phyloP scores from a whole-genome alignment of 1,139 yeast species.

The Sugiyamaella novakii region DNA sequence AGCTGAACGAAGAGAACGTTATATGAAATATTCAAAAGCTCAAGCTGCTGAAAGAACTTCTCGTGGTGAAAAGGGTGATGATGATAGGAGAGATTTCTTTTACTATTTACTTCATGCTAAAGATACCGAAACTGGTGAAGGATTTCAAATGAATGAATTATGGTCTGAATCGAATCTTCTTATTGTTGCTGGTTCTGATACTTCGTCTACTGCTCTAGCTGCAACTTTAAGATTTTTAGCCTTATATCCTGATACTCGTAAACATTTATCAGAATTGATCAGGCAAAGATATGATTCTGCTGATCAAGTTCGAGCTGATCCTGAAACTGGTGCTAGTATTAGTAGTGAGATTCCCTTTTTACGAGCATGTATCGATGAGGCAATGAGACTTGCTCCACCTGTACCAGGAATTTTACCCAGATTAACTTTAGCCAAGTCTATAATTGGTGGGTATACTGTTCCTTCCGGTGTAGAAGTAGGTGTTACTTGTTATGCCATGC shows the following conservation, averaged over 20 bases:
- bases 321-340: conserved; percentile 13
- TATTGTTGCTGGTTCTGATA: conserved; percentile 30
- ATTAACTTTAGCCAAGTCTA: conserved; percentile 18
- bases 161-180: conserved; percentile 29
- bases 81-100: conserved; percentile 27
- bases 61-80: conserved; percentile 23
- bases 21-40: conserved; percentile 28
- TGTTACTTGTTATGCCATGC: conserved; percentile 26
- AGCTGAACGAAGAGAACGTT: conserved; percentile 24
- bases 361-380: conserved; percentile 29
- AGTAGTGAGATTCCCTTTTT: conserved; percentile 24
- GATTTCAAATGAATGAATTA: conserved; percentile 27
- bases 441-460: conserved; percentile 25
- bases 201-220: conserved; percentile 28
- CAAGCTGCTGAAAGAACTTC: conserved; percentile 29
- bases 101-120: conserved; percentile 27
- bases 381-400: conserved; percentile 30
- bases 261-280: conserved; percentile 20
- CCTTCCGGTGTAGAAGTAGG: conserved; percentile 28
- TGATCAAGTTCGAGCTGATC: conserved; percentile 22
- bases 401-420: conserved; percentile 29
- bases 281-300: conserved; percentile 22
- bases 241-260: conserved; percentile 25
- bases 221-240: conserved; percentile 26
- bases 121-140: conserved; percentile 29